These are phyloP conservation scores for Fusarium hostae DNA, from an alignment of 2,329 filamentous ascomycete genomes.

Conservation along the genomic window DNA sequence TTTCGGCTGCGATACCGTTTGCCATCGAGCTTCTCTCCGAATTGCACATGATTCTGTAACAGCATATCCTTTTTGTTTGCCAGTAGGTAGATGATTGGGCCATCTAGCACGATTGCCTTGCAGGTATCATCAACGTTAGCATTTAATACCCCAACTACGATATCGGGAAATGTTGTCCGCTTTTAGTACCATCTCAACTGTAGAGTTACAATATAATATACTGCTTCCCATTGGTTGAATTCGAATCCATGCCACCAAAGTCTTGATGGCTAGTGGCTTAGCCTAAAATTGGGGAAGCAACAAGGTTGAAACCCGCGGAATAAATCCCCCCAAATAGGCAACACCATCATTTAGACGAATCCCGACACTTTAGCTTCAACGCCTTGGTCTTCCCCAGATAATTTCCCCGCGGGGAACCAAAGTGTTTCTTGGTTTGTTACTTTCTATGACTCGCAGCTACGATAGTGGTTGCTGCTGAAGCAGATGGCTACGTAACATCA, in stretches of 20 bases:
- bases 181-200: neutral
- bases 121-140: neutral
- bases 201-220: neutral
- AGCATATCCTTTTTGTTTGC: neutral
- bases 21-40: neutral
- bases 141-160: neutral
- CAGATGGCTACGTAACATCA: neutral
- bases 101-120: neutral
- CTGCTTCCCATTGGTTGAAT: neutral
- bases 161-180: neutral
- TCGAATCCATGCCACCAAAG: neutral
- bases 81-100: no score
- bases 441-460: neutral
- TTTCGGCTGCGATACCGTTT: neutral
- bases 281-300: neutral
- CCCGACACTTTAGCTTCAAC: neutral
- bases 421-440: neutral
- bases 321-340: neutral
- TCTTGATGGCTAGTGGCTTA: neutral
- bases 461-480: neutral
- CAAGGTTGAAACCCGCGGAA: neutral
- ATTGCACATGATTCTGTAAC: neutral
- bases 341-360: neutral
- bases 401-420: neutral
- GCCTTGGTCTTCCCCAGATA: neutral